These are phyloP conservation scores for Pseudogymnoascus sp. DNA, from an alignment of 2,329 filamentous ascomycete species.

Conservation along the genomic window DNA sequence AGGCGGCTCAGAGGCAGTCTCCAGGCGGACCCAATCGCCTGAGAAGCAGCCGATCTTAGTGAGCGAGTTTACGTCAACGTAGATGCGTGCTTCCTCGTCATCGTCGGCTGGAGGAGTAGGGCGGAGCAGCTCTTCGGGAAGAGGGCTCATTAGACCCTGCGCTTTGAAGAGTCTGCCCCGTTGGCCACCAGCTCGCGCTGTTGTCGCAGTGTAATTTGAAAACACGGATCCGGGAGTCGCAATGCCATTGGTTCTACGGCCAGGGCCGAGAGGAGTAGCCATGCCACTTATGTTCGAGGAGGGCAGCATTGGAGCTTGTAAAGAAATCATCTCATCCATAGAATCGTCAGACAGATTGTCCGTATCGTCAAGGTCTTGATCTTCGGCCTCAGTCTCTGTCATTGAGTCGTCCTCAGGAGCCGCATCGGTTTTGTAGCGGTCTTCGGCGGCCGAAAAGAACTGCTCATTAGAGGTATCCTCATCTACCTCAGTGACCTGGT, in stretches of 20 bases:
- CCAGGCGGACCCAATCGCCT: conserved; percentile 89
- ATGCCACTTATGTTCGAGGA: conserved; percentile 72
- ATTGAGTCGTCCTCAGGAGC: conserved; percentile 49
- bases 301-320: conserved; percentile 71
- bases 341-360: conserved; percentile 84
- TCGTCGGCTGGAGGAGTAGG: conserved; percentile 71
- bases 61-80: conserved; percentile 79
- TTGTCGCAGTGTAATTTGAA: conserved; percentile 80
- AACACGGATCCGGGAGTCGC: conserved; percentile 83
- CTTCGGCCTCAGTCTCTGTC: conserved; percentile 56
- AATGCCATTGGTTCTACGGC: conserved; percentile 65
- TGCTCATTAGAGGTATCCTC: conserved; percentile 85
- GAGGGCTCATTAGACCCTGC: conserved; percentile 63
- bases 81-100: conserved; percentile 84
- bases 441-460: conserved; percentile 88
- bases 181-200: conserved; percentile 64
- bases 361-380: conserved; percentile 56
- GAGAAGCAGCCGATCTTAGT: conserved; percentile 94
- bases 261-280: conserved; percentile 72
- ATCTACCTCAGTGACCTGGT: conserved; percentile 55
- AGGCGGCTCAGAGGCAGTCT: conserved; percentile 68
- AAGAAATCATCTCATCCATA: conserved; percentile 86
- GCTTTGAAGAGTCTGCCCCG: conserved; percentile 78
- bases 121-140: conserved; percentile 74
- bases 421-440: conserved; percentile 53